phyloP scores from a whole-genome alignment of 495 filamentous ascomycete genomes.

The Penicillium longicatenatum region DNA sequence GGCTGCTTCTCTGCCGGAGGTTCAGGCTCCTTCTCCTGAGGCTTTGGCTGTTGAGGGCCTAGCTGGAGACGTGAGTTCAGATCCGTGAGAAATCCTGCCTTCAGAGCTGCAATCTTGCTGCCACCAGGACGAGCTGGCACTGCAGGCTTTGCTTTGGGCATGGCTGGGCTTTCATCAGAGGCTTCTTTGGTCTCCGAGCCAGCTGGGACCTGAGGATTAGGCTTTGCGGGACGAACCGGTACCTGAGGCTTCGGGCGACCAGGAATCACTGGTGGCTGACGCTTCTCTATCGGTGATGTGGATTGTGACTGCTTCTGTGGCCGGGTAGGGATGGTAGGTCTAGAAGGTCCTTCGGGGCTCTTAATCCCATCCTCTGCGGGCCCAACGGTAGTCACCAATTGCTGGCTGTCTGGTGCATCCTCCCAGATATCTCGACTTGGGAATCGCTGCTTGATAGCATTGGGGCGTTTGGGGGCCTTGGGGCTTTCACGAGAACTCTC shows the following conservation, averaged over 20 bases:
- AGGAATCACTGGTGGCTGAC: conserved; percentile 58
- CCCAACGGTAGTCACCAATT: conserved; percentile 77
- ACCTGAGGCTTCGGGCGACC: conserved; percentile 81
- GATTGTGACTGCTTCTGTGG: conserved; percentile 43
- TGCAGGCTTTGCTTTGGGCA: conserved; percentile 67
- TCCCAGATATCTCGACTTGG: conserved; percentile 97
- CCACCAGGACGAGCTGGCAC: conserved; percentile 80
- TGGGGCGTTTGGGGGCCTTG: conserved; percentile 50
- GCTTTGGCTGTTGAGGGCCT: conserved; percentile 75
- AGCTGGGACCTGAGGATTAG: conserved; percentile 28
- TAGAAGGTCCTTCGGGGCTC: conserved; percentile 41
- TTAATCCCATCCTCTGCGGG: conserved; percentile 55
- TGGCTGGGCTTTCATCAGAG: conserved; percentile 30
- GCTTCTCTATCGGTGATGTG: conserved; percentile 47
- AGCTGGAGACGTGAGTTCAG: conserved; percentile 81
- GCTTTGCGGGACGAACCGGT: conserved; percentile 68
- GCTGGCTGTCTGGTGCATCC: conserved; percentile 82
- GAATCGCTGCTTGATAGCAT: conserved; percentile 68
- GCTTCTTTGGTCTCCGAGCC: conserved; percentile 32
- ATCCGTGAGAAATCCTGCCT: conserved; percentile 87
- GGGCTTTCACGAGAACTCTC: conserved; percentile 31
- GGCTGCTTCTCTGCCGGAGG: conserved; percentile 72
- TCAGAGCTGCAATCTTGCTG: conserved; percentile 83
- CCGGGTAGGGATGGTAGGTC: conserved; percentile 47
- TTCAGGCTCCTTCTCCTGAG: conserved; percentile 63